These are phyloP conservation scores for Acrasis kona DNA, from an alignment of 78 protist genomes.

Conservation along the genomic window DNA sequence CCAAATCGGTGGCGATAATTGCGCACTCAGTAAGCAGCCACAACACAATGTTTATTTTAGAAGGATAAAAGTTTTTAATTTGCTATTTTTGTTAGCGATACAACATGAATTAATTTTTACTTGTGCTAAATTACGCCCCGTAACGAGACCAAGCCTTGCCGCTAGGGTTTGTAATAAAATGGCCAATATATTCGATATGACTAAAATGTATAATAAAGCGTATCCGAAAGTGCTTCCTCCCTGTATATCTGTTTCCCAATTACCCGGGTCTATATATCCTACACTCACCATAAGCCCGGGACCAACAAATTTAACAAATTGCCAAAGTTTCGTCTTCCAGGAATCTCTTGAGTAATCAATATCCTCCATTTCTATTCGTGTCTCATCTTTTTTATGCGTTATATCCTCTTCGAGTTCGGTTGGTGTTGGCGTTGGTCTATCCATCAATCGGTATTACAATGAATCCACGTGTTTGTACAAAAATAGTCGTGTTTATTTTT, in stretches of 20 bases:
- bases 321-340: background rate
- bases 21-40: conserved; percentile 77
- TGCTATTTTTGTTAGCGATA: too few species aligned
- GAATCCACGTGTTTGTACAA: too few species aligned
- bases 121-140: conserved; percentile 51
- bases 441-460: too few species aligned
- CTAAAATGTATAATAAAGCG: conserved; percentile 69
- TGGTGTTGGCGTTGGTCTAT: too few species aligned
- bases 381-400: too few species aligned
- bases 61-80: conserved; percentile 54
- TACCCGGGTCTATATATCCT: conserved; percentile 25
- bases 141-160: conserved; percentile 61
- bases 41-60: conserved; percentile 17
- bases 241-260: conserved; percentile 24
- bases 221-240: conserved; percentile 38
- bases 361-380: too few species aligned
- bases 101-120: too few species aligned
- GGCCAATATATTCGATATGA: conserved; percentile 52
- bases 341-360: too few species aligned
- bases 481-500: too few species aligned
- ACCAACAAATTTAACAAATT: conserved; percentile 12
- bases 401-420: too few species aligned
- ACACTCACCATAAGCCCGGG: conserved; percentile 31
- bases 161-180: conserved; percentile 51
- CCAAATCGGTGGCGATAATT: conserved; percentile 64